Conservation (phyloP, 2,329 filamentous ascomycete species). For the Botrytis sinoallii region DNA sequence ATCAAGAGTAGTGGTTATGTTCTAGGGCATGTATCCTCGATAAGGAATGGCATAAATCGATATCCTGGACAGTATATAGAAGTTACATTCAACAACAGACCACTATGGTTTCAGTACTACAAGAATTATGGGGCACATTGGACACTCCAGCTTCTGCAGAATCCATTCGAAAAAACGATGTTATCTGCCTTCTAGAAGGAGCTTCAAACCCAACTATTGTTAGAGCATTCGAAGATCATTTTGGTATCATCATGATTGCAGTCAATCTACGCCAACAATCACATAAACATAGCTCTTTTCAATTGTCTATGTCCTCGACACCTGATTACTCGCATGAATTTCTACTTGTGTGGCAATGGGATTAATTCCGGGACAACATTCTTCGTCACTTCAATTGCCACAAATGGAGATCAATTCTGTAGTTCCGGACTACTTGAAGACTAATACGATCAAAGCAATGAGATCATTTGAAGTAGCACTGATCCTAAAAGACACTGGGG, state of each 20-base stretch:
- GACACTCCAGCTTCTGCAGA: background rate
- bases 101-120: background rate
- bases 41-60: background rate
- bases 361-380: background rate
- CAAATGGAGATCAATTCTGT: background rate
- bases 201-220: background rate
- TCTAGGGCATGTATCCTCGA: background rate
- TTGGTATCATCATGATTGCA: background rate
- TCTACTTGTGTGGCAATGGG: background rate
- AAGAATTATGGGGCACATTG: background rate
- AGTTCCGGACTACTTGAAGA: background rate
- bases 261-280: background rate
- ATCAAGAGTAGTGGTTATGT: background rate
- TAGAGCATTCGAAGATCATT: background rate
- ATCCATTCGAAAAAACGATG: background rate
- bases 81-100: background rate
- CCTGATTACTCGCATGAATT: background rate
- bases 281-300: background rate
- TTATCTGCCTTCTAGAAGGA: background rate
- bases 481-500: background rate
- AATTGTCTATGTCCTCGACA: background rate
- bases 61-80: background rate
- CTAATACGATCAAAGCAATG: too few relatives aligned
- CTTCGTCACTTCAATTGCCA: background rate
- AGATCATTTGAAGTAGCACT: background rate